phyloP scores from a whole-genome alignment of 176 grass and related monocot species.

The Juncus effusus region DNA sequence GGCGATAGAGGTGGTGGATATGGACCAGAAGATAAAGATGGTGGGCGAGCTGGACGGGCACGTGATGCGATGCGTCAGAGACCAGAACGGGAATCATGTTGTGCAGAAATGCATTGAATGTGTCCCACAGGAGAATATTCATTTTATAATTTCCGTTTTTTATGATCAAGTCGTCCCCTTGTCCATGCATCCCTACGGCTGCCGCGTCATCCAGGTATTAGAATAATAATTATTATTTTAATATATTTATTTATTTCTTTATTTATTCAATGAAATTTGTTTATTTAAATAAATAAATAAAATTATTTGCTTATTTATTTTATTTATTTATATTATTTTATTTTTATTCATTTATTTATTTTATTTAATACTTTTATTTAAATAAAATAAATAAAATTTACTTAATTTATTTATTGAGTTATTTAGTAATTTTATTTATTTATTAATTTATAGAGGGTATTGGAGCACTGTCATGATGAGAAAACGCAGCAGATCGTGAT shows the following conservation, averaged over 20 bases:
- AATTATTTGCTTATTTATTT: too few species aligned
- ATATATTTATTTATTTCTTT: conserved; percentile 4
- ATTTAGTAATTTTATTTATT: conserved; percentile 22
- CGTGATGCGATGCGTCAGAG: conserved; percentile 86
- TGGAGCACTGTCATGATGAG: conserved; percentile 72
- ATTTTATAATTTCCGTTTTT: conserved; percentile 87
- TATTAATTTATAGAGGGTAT: conserved; percentile 47
- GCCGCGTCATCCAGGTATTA: conserved; percentile 79
- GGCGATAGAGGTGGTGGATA: conserved; percentile 91
- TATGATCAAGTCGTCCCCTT: conserved; percentile 82
- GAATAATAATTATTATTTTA: conserved; percentile 6
- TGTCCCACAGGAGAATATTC: conserved; percentile 68
- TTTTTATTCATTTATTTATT: too few species aligned
- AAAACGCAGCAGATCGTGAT: conserved; percentile 79
- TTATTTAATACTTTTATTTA: too few species aligned
- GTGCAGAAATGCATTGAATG: conserved; percentile 98
- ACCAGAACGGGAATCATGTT: conserved; percentile 99
- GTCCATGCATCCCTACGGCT: conserved; percentile 92
- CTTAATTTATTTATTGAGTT: not conserved
- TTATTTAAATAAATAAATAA: too few species aligned
- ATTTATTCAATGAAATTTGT: conserved; percentile 18
- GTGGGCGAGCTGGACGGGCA: conserved; percentile 76
- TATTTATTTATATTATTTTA: too few species aligned
- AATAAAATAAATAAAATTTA: too few species aligned
- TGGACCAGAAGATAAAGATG: conserved; percentile 92